phyloP scores from a whole-genome alignment of 441 rosid species.

The Mallotus japonicus region DNA sequence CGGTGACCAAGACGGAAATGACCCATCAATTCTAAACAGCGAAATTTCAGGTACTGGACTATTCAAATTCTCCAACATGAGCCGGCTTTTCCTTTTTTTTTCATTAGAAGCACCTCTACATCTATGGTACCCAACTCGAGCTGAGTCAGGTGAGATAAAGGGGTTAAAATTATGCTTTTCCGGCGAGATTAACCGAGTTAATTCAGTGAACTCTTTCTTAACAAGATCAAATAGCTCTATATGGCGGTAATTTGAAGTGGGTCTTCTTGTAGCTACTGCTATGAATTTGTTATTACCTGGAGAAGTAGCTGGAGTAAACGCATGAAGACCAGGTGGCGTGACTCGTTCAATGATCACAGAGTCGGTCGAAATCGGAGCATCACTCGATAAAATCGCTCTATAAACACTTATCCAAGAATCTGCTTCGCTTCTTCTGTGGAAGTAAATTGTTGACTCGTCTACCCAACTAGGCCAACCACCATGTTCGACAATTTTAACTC shows the following conservation, averaged over 20 bases:
- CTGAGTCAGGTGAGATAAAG: slow-evolving; percentile 69
- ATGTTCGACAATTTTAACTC: slow-evolving; percentile 70
- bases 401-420: slow-evolving; percentile 83
- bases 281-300: slow-evolving; percentile 74
- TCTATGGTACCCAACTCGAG: slow-evolving; percentile 71
- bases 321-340: slow-evolving; percentile 82
- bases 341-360: slow-evolving; percentile 56
- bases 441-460: slow-evolving; percentile 66
- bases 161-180: slow-evolving; percentile 73
- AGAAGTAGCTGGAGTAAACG: slow-evolving; percentile 86
- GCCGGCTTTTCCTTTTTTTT: slow-evolving; percentile 36
- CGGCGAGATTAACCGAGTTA: slow-evolving; percentile 69
- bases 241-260: slow-evolving; percentile 56
- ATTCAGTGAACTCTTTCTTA: slow-evolving; percentile 50
- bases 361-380: slow-evolving; percentile 32
- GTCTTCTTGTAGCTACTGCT: slow-evolving; percentile 75
- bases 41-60: slow-evolving; percentile 53
- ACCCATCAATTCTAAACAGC: slow-evolving; percentile 71
- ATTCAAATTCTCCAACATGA: slow-evolving; percentile 59
- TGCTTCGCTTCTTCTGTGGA: slow-evolving; percentile 61
- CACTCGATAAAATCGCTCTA: slow-evolving; percentile 44
- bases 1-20: slow-evolving; percentile 82
- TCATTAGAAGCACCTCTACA: slow-evolving; percentile 54
- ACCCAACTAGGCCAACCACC: slow-evolving; percentile 98
- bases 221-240: slow-evolving; percentile 68